Evolutionary conservation across 345 rosid species (phyloP).

Genomic region (Pistacia atlantica): DNA sequence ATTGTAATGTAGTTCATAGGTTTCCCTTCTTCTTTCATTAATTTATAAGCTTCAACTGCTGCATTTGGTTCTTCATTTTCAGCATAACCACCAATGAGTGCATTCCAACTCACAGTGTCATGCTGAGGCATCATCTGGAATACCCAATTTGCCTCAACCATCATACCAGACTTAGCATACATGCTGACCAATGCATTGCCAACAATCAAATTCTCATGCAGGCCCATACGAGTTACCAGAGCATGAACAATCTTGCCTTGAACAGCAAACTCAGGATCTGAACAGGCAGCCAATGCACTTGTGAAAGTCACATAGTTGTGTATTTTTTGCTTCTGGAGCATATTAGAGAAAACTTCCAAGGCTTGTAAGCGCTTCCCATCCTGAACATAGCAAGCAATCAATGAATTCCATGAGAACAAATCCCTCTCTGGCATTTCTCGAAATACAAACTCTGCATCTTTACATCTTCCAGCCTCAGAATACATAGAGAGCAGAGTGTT

Average conservation of each 20-base stretch:
- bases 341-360: conserved; percentile 44
- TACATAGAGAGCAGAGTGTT: conserved; percentile 69
- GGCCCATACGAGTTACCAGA: conserved; percentile 50
- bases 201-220: conserved; percentile 57
- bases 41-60: conserved; percentile 52
- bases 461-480: conserved; percentile 53
- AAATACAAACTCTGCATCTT: conserved; percentile 67
- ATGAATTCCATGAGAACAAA: conserved; percentile 80
- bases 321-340: conserved; percentile 40
- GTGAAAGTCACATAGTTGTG: conserved; percentile 69
- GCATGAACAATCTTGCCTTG: conserved; percentile 74
- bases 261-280: conserved; percentile 38
- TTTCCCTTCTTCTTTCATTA: conserved; percentile 61
- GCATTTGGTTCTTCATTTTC: conserved; percentile 52
- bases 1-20: conserved; percentile 64
- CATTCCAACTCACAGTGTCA: conserved; percentile 79
- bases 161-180: conserved; percentile 65
- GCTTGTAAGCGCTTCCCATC: conserved; percentile 60
- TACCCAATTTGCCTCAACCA: conserved; percentile 53
- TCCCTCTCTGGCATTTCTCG: conserved; percentile 65
- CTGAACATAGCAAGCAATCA: conserved; percentile 63
- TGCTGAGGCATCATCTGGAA: conserved; percentile 48
- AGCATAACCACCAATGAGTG: conserved; percentile 74
- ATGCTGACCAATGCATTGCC: conserved; percentile 73
- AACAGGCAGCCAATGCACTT: conserved; percentile 79